phyloP scores from a whole-genome alignment of 805 yeast genomes.

The Starmerella potacharoeniae region DNA sequence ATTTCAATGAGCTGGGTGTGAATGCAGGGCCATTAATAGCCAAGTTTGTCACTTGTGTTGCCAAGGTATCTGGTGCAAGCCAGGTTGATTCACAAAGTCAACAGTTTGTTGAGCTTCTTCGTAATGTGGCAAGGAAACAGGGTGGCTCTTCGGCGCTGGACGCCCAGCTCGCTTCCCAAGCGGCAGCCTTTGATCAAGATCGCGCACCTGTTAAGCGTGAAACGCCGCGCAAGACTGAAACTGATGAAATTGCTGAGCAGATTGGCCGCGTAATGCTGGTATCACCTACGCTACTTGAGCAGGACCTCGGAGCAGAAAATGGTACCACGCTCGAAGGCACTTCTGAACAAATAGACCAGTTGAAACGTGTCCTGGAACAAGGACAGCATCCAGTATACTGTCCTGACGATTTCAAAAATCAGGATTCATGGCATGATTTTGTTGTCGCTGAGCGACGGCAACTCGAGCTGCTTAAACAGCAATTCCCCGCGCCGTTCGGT shows the following conservation, averaged over 20 bases:
- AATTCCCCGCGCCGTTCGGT: background rate
- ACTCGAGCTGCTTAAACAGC: slow-evolving; percentile 23
- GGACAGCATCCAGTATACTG: slow-evolving; percentile 27
- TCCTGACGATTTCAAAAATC: slow-evolving; percentile 31
- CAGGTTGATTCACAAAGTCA: slow-evolving; percentile 23
- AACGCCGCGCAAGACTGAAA: slow-evolving; percentile 29
- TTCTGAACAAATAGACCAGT: slow-evolving; percentile 1
- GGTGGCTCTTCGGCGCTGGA: slow-evolving; percentile 18
- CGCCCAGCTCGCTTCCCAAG: slow-evolving; percentile 15
- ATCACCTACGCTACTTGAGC: slow-evolving; percentile 34
- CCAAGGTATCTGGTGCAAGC: slow-evolving; percentile 21
- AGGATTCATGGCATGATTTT: slow-evolving; percentile 33
- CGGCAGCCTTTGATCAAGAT: background rate
- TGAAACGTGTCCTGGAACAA: slow-evolving; percentile 23
- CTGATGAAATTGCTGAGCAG: slow-evolving; percentile 40
- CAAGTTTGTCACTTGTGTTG: slow-evolving; percentile 27
- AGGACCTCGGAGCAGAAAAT: slow-evolving; percentile 10
- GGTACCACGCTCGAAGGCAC: slow-evolving; percentile 4
- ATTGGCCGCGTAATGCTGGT: slow-evolving; percentile 41
- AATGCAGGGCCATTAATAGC: slow-evolving; percentile 29
- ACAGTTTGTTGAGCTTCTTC: slow-evolving; percentile 26
- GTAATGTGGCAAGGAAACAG: slow-evolving; percentile 18
- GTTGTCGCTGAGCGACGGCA: slow-evolving; percentile 29
- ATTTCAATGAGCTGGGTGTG: slow-evolving; percentile 22
- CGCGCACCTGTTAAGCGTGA: background rate